Conservation (phyloP, 2,329 filamentous ascomycete genomes). For the Diaporthe sp. region DNA sequence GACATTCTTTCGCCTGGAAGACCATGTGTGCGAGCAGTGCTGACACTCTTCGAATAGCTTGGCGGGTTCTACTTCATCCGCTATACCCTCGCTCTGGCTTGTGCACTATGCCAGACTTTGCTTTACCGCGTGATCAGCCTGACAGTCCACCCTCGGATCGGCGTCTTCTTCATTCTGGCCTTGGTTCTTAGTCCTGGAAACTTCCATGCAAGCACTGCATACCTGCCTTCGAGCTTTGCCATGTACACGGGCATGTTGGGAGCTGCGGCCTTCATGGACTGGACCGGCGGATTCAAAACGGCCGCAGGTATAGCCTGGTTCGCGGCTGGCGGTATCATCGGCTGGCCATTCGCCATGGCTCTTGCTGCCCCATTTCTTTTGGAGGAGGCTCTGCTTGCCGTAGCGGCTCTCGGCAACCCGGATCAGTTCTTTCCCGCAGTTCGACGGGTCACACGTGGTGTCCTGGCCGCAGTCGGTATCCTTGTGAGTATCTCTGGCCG, state of each 20-base stretch:
- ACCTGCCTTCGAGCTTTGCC: conserved; percentile 93
- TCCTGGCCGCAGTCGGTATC: conserved; percentile 74
- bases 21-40: background rate
- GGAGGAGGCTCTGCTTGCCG: conserved; percentile 75
- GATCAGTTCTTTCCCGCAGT: conserved; percentile 72
- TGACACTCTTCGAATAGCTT: conserved; percentile 45
- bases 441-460: conserved; percentile 75
- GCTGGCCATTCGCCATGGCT: conserved; percentile 94
- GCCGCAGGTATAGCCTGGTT: conserved; percentile 92
- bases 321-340: conserved; percentile 84
- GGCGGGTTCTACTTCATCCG: conserved; percentile 92
- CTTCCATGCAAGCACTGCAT: conserved; percentile 90
- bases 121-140: conserved; percentile 84
- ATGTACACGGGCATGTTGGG: conserved; percentile 96
- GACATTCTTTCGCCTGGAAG: background rate
- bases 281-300: conserved; percentile 83
- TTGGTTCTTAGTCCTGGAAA: conserved; percentile 88
- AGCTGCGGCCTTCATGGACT: conserved; percentile 90
- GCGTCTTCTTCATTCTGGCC: conserved; percentile 84
- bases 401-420: conserved; percentile 66
- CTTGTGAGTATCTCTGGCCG: conserved; percentile 68
- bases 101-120: conserved; percentile 85
- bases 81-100: conserved; percentile 78
- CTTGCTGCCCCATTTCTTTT: conserved; percentile 84
- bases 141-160: conserved; percentile 85